These are phyloP conservation scores for Colletotrichum sp. DNA, from an alignment of 2,329 filamentous ascomycete genomes.

Conservation along the genomic window DNA sequence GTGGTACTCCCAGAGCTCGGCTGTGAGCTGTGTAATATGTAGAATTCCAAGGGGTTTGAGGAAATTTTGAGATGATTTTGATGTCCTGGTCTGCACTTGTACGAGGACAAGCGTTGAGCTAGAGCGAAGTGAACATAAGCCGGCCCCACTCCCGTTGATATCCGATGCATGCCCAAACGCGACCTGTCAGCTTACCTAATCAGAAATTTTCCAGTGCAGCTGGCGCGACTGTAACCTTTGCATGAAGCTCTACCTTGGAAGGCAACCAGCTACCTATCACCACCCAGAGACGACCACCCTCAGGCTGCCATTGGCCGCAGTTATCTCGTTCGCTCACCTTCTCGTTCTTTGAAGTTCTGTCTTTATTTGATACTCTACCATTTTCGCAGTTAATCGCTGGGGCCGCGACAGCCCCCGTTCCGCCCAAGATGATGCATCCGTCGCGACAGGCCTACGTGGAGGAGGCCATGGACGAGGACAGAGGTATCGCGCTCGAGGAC, in stretches of 20 bases:
- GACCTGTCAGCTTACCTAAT: neutral
- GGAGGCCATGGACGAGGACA: slow-evolving; percentile 59
- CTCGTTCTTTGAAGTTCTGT: neutral
- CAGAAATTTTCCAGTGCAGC: slow-evolving; percentile 25
- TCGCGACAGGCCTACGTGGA: slow-evolving; percentile 94
- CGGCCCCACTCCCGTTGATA: neutral
- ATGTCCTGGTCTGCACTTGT: neutral
- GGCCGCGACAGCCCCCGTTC: neutral
- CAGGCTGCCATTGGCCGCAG: neutral
- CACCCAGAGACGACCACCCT: neutral
- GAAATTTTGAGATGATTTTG: neutral
- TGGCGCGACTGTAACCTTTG: neutral
- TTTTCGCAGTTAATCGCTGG: neutral
- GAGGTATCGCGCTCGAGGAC: slow-evolving; percentile 54
- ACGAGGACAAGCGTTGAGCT: neutral
- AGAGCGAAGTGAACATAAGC: neutral
- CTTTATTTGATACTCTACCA: neutral
- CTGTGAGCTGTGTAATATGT: neutral
- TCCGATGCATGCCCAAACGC: neutral
- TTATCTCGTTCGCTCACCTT: neutral
- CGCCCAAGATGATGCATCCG: slow-evolving; percentile 74
- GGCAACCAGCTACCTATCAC: neutral
- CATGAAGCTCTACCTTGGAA: neutral
- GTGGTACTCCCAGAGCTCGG: neutral
- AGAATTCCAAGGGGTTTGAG: neutral